Conservation (phyloP, 192 early-diverging fungal species). For the Coemansia sp. region DNA sequence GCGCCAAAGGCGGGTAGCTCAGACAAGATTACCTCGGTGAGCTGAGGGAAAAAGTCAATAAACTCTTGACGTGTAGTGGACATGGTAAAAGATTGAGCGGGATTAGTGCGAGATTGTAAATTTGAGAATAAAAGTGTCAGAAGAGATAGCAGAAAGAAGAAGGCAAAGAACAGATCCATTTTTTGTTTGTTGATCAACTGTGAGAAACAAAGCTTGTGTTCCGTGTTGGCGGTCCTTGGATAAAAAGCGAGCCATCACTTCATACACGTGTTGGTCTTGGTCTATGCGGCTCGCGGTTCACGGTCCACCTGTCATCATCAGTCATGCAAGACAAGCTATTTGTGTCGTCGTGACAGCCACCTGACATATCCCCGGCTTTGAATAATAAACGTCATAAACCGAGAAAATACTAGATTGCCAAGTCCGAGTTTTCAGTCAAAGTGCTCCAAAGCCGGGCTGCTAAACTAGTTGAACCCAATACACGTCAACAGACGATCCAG, state of each 20-base stretch:
- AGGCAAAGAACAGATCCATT: not conserved
- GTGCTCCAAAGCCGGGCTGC: too few relatives aligned
- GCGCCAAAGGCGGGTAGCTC: conserved; percentile 72
- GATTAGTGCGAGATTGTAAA: not conserved
- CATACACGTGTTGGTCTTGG: not conserved
- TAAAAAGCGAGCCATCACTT: not conserved
- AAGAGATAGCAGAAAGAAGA: not conserved
- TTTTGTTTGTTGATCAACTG: not conserved
- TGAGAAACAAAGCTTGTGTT: not conserved
- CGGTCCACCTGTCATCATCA: not conserved
- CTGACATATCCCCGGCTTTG: too few relatives aligned
- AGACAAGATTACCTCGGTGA: conserved; percentile 72
- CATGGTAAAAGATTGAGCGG: conserved; percentile 19
- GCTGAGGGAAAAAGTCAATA: conserved; percentile 70
- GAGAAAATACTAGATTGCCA: too few relatives aligned
- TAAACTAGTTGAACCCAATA: too few relatives aligned
- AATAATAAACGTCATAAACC: too few relatives aligned
- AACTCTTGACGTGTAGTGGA: conserved; percentile 61
- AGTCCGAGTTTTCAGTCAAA: too few relatives aligned
- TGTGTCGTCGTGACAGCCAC: too few relatives aligned
- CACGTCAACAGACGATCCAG: too few relatives aligned
- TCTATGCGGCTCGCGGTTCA: not conserved
- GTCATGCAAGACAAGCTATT: not conserved
- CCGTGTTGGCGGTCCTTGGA: not conserved
- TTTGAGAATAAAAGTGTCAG: not conserved